Evolutionary conservation across 306 rosid genomes (phyloP), one percentile per base, ranked within the genome.

Genomic region (Acacia melanoxylon): DNA sequence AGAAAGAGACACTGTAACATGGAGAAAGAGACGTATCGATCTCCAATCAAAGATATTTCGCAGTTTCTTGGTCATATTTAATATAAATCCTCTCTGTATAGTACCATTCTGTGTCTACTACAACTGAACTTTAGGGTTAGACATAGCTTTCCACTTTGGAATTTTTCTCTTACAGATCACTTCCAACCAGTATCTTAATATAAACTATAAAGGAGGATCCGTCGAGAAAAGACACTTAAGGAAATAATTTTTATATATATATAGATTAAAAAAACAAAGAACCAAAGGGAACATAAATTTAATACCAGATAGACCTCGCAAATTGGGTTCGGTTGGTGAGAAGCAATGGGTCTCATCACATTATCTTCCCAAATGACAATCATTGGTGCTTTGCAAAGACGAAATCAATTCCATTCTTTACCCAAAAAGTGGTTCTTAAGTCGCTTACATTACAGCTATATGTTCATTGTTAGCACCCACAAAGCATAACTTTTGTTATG

Each of bases 251-350:
- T n/a, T n/a, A 59, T 0, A 59, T 3, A 62, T 10, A 62, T 24
- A 61, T 25, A 61, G 4, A 25, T 10, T 0, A 2, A 58, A 75
- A 14, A 44, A 52, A 63, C 5, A 44, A 51, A 37, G 54, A 37
- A 24, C 56, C 19, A 78, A 27, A 12, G 40, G 74, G 33, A 45
- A 62, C 73, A 65, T 29, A 62, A 44, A 44, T 41, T 63, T 65
- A 62, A 29, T 46, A 72, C 40, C 40, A 52, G 37, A 56, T 76
- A 82, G 81, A 42, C 54, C 54, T 78, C 83, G 66, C 75, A 71
- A 73, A 5, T 78, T 52, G 80, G 80, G 83, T 83, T 29, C 80
- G 83, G 86, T 83, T 66, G 86, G 86, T 73, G 40, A 79, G 80
- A 73, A 67, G 80, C 86, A 83, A 42, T 29, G 70, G 48, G 83